These are phyloP conservation scores for Nakazawaea wyomingensis DNA, from an alignment of 805 yeast species.

Conservation along the genomic window DNA sequence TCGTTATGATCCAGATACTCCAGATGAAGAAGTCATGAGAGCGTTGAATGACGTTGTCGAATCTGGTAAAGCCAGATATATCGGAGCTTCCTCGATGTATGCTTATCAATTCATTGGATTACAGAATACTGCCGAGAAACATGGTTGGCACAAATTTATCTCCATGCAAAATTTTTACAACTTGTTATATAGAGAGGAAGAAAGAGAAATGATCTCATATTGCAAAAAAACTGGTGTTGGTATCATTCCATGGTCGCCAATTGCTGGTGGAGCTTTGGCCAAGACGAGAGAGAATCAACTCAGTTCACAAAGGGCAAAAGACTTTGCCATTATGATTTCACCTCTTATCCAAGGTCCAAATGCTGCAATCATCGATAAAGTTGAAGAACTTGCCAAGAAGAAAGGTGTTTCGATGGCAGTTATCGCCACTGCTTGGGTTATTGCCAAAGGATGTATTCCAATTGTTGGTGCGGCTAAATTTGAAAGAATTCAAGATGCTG, in stretches of 20 bases:
- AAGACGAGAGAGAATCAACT: not conserved
- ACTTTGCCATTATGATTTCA: not conserved
- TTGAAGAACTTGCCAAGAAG: constrained; percentile 48
- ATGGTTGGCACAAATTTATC: constrained; percentile 53
- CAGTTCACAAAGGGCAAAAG: not conserved
- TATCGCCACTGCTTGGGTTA: constrained; percentile 48
- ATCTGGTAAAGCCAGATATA: constrained; percentile 30
- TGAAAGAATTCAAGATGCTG: constrained; percentile 49
- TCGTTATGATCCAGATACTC: constrained; percentile 41
- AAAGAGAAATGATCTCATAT: constrained; percentile 52
- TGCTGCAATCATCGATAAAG: constrained; percentile 37
- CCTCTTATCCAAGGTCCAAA: constrained; percentile 19
- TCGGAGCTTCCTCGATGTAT: constrained; percentile 60
- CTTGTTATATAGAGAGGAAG: constrained; percentile 55
- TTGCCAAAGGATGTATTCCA: constrained; percentile 46
- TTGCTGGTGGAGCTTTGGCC: constrained; percentile 39
- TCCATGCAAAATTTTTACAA: constrained; percentile 55
- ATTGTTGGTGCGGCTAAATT: constrained; percentile 48
- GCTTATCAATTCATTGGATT: constrained; percentile 47
- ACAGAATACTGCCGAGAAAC: constrained; percentile 50
- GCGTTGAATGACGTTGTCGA: constrained; percentile 28
- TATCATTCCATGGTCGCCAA: constrained; percentile 57
- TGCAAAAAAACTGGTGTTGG: constrained; percentile 49
- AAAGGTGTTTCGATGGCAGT: constrained; percentile 46
- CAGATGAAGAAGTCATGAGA: constrained; percentile 49